phyloP scores from a whole-genome alignment of 2,329 filamentous ascomycete species.

The Colletotrichum shisoi region DNA sequence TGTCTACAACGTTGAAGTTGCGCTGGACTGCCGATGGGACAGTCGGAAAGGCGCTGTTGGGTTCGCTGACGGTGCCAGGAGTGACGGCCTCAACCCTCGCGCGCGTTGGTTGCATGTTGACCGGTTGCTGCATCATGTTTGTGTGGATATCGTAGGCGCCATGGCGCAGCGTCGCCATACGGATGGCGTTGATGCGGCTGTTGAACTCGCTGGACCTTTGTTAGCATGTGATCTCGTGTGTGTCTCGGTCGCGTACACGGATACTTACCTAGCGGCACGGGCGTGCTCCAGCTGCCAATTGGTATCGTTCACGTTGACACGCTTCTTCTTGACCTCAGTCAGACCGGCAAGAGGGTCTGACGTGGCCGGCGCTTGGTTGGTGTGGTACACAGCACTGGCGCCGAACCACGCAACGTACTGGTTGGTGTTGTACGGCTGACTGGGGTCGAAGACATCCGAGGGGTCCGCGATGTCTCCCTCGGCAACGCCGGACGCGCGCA shows the following conservation, averaged over 20 bases:
- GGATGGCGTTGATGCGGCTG: conserved; percentile 71
- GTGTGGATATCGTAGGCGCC: conserved; percentile 95
- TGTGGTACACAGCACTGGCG: conserved; percentile 94
- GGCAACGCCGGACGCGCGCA: conserved; percentile 76
- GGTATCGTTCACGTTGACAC: conserved; percentile 85
- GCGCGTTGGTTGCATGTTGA: conserved; percentile 87
- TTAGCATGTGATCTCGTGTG: conserved; percentile 37
- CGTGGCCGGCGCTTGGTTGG: conserved; percentile 73
- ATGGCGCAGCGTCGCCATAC: conserved; percentile 68
- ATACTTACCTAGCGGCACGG: conserved; percentile 79
- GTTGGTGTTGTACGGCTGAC: conserved; percentile 96
- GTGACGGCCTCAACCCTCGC: conserved; percentile 79
- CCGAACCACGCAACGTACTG: conserved; percentile 99
- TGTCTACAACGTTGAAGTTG: conserved; percentile 66
- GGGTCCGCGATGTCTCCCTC: conserved; percentile 94
- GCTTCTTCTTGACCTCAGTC: conserved; percentile 80
- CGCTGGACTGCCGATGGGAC: conserved; percentile 60
- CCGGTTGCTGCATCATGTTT: conserved; percentile 87
- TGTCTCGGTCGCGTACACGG: neutral
- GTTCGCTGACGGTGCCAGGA: conserved; percentile 45
- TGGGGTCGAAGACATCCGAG: conserved; percentile 77
- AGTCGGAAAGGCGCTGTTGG: conserved; percentile 54
- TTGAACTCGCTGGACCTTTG: conserved; percentile 76
- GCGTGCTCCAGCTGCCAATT: conserved; percentile 99
- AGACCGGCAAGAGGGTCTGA: conserved; percentile 76